Evolutionary conservation across 2,329 filamentous ascomycete species (phyloP), one percentile per base, ranked within the genome.

Genomic region (Zasmidium citrigriseum): DNA sequence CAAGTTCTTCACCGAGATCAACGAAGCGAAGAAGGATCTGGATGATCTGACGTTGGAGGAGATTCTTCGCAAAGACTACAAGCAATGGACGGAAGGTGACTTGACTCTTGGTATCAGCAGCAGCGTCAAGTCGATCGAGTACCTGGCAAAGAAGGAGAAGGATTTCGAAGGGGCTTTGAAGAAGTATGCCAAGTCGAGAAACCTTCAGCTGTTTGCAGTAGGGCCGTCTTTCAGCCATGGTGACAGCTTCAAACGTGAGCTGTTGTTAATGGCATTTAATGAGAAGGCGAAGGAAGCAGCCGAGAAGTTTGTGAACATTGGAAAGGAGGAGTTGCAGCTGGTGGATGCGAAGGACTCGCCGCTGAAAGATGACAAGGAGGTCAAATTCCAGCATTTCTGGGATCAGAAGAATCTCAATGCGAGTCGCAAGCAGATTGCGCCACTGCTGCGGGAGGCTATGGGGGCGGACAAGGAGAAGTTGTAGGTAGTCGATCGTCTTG

Each of bases 31-130:
- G 73, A 82, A 85, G 62, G 83, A 91, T 64, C 80, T 95, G 52
- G 83, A 81, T 2, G 65, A 70, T 0, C 75, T 95, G 47, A 77
- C 75, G 38, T 73, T 91, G 64, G 76, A 82, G 21, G 90, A 93
- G 65, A 82, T 93, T 41, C 74, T 93, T 53, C 81, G 89, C 63
- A 93, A 93, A 73, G 90, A 96, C 75, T 96, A 93, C 76, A 96
- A 96, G 76, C 82, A 89, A 69, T 95, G 90, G 90, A 76, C 76
- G 11, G 84, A 86, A 55, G 76, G 73, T 52, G 72, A 65, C 0
- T 70, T 85, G 38, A 79, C 76, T 18, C 79, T 93, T 3, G 90
- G 90, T n/a, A 85, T 90, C 55, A 84, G 85, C 66, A 84, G 84
- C 45, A 79, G 88, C 2, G 84, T 89, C 2, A 86, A 86, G 64